A percentile compares a stretch with the other conserved stretches of the same genome.
phyloP scores from a whole-genome alignment of 2,329 filamentous ascomycete species.

The Talaromyces sp. region DNA sequence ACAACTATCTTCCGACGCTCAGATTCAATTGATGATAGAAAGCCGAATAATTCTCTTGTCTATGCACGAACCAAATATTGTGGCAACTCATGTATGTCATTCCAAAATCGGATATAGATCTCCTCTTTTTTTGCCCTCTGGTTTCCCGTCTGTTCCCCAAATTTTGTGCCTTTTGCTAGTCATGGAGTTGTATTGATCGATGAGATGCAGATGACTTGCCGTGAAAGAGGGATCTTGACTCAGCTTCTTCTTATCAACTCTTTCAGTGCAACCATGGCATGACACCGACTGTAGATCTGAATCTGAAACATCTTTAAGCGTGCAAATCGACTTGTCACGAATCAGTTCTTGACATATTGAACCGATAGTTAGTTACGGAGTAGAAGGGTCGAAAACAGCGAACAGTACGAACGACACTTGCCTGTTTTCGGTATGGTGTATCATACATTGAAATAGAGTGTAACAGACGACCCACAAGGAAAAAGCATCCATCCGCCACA shows the following conservation, averaged over 20 bases:
- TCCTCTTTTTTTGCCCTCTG: background rate
- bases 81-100: background rate
- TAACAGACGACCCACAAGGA: background rate
- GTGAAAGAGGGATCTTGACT: background rate
- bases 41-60: slow-evolving; percentile 2
- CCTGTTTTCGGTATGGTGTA: background rate
- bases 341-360: background rate
- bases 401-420: background rate
- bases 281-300: background rate
- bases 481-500: slow-evolving; percentile 6
- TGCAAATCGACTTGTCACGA: background rate
- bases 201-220: background rate
- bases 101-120: background rate
- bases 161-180: background rate
- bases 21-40: background rate
- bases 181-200: background rate
- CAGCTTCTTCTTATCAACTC: background rate
- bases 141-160: background rate
- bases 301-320: background rate
- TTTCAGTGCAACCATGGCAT: background rate
- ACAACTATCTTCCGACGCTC: background rate
- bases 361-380: background rate
- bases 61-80: background rate
- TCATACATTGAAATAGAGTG: background rate
- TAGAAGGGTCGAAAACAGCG: background rate